These are phyloP conservation scores for Nemania diffusa DNA, from an alignment of 2,329 filamentous ascomycete species.

Conservation along the genomic window DNA sequence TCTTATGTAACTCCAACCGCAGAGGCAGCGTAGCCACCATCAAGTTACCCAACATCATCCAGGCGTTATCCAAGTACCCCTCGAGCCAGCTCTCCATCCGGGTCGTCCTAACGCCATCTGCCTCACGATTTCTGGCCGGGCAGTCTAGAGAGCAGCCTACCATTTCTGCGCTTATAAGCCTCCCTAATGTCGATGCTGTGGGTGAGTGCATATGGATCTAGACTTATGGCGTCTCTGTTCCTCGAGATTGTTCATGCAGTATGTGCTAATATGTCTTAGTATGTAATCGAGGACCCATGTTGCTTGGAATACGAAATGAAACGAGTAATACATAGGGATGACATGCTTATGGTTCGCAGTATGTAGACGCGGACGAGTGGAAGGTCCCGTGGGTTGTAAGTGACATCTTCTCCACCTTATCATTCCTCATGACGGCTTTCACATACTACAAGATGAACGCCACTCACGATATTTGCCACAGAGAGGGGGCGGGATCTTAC, in stretches of 20 bases:
- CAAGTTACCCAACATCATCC: constrained; percentile 77
- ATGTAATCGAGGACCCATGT: constrained; percentile 1
- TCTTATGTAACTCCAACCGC: constrained; percentile 36
- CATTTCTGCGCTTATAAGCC: constrained; percentile 64
- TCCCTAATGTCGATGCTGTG: constrained; percentile 81
- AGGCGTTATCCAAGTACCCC: constrained; percentile 59
- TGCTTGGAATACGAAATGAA: not conserved
- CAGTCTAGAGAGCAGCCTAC: constrained; percentile 82
- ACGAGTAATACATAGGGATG: not conserved
- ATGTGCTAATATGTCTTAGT: constrained; percentile 26
- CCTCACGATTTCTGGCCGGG: constrained; percentile 78
- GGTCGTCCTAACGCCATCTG: constrained; percentile 80
- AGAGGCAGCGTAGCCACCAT: constrained; percentile 83
- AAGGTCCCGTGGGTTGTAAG: constrained; percentile 71
- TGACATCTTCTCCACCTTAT: not conserved
- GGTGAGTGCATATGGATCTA: constrained; percentile 28
- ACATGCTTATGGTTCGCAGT: constrained; percentile 50
- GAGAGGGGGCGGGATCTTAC: constrained; percentile 81
- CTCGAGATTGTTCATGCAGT: not conserved
- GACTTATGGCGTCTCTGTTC: not conserved
- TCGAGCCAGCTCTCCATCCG: constrained; percentile 75
- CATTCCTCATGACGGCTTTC: not conserved
- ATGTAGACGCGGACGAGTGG: constrained; percentile 91
- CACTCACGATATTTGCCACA: constrained; percentile 21
- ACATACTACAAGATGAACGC: not conserved